These are phyloP conservation scores for Hypoxylon fragiforme DNA, from an alignment of 495 filamentous ascomycete species.

Conservation along the genomic window DNA sequence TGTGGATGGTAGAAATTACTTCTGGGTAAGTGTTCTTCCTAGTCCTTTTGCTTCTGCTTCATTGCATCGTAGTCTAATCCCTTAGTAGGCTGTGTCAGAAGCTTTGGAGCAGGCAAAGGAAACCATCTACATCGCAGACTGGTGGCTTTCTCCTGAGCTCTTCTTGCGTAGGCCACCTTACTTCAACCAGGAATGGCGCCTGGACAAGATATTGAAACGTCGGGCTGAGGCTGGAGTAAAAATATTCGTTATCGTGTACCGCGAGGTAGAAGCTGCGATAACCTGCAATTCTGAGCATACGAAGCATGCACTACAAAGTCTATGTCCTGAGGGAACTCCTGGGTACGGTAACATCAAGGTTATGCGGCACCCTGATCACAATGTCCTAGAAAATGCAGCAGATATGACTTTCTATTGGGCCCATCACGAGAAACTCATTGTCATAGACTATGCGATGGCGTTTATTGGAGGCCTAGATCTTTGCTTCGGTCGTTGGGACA, in stretches of 20 bases:
- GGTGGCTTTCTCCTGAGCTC: slow-evolving; percentile 95
- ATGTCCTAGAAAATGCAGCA: slow-evolving; percentile 87
- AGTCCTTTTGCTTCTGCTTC: neutral
- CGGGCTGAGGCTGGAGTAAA: slow-evolving; percentile 90
- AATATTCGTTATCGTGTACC: slow-evolving; percentile 93
- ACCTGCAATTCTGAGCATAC: slow-evolving; percentile 94
- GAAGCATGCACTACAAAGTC: slow-evolving; percentile 78
- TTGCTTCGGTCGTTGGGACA: slow-evolving; percentile 96
- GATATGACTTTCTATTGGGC: slow-evolving; percentile 99
- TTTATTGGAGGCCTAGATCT: slow-evolving; percentile 94
- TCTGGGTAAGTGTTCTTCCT: slow-evolving; percentile 60
- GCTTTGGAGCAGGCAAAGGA: slow-evolving; percentile 87
- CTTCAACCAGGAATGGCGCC: slow-evolving; percentile 80
- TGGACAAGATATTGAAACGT: slow-evolving; percentile 85
- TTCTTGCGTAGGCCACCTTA: slow-evolving; percentile 85
- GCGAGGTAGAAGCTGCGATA: slow-evolving; percentile 80
- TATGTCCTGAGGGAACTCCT: slow-evolving; percentile 78
- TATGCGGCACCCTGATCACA: slow-evolving; percentile 95
- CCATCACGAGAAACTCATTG: slow-evolving; percentile 95
- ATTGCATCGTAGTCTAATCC: slow-evolving; percentile 1
- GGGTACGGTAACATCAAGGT: slow-evolving; percentile 86
- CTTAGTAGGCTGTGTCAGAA: slow-evolving; percentile 68
- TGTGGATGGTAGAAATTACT: slow-evolving; percentile 90
- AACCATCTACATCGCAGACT: slow-evolving; percentile 93
- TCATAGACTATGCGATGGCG: slow-evolving; percentile 86